Evolutionary conservation across 805 yeast genomes (phyloP), one percentile per base, ranked within the genome.

Genomic region (Candida sakaeoensis): DNA sequence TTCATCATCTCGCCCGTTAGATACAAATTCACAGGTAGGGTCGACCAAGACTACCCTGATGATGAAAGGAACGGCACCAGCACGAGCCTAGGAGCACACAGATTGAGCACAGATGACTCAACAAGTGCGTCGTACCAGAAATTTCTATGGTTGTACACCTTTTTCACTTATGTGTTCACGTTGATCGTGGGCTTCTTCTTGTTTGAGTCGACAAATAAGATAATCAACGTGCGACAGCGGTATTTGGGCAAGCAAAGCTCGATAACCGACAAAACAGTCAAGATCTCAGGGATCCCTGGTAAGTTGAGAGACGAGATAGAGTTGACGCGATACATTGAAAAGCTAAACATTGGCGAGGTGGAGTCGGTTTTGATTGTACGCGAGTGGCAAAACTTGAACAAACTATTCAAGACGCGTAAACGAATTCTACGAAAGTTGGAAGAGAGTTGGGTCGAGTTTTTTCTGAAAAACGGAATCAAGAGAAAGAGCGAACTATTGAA

Each of bases 281-380:
- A 91, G 42, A 58, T 91, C 10, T 80, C 91, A 26, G 98, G 98
- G 0, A 87, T 91, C 4, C 97, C 98, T 0, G 82, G 85, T 0
- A 80, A 81, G 33, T 63, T 90, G 30, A 71, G 97, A 37, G 81
- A 79, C 41, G 89, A 80, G 49, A 71, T 72, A n/a, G 79, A 77
- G 10, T 62, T 91, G 49, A 80, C 77, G 41, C 73, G 79, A 26
- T 93, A 87, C 53, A 80, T 91, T 18, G 93, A 88, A 51, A 73
- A 75, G 8, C 65, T 91, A 26, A 82, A 83, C 21, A 82, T 90
- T 25, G 96, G 96, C 2, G 80, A 77, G 42, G 95, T 91, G 2
- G 75, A 81, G 18, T 74, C 83, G 1, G 74, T 90, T 7, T 81
- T 84, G 2, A 79, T 93, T 2, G 93, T 96, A 49, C 70, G 88